These are phyloP conservation scores for Triticum timopheevii DNA, from an alignment of 176 grass and related monocot species.

Conservation along the genomic window DNA sequence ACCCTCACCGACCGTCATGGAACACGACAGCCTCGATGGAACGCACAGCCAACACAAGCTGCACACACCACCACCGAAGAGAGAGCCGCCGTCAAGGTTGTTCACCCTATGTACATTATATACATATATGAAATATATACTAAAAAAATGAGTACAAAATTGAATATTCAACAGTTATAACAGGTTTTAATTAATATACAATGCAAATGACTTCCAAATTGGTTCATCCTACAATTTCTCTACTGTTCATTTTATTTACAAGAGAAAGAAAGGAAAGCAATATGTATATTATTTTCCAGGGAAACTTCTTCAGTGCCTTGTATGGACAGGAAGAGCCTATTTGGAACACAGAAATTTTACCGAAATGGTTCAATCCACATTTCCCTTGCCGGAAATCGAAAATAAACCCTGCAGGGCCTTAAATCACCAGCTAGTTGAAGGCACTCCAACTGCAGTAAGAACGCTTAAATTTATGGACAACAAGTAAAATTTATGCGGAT, in stretches of 20 bases:
- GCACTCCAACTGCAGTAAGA: background rate
- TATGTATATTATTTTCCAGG: conserved; percentile 27
- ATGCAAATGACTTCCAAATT: background rate
- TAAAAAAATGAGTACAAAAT: background rate
- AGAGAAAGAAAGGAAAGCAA: background rate
- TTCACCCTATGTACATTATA: background rate
- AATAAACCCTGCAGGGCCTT: background rate
- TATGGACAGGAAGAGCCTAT: background rate
- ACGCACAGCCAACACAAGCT: no score
- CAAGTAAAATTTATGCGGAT: background rate
- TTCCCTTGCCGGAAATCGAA: background rate
- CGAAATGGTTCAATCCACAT: background rate
- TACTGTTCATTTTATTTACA: conserved; percentile 25
- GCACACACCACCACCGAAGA: no score
- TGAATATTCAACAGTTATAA: background rate
- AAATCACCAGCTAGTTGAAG: background rate
- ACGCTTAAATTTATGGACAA: background rate
- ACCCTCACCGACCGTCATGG: no score
- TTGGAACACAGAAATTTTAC: background rate
- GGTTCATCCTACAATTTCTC: background rate
- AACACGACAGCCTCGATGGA: no score
- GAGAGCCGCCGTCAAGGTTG: background rate
- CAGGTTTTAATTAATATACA: background rate
- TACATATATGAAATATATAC: background rate
- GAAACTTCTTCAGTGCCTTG: background rate